Conservation (phyloP, 2,329 filamentous ascomycete species). For the Calonectria henricotiae region DNA sequence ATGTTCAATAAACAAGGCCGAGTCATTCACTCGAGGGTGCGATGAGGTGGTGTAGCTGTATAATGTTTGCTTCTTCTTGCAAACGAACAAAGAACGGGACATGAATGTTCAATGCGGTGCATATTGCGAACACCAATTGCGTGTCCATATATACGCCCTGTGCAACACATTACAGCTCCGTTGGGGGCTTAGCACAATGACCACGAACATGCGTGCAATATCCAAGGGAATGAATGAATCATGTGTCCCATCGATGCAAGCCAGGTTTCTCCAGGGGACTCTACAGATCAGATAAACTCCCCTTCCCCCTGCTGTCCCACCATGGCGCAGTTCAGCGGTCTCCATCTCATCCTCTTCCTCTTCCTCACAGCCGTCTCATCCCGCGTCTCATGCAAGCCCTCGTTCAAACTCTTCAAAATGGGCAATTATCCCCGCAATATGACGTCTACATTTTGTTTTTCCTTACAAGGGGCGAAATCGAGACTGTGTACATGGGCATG, state of each 20-base stretch:
- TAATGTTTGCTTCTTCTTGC: conserved; percentile 5
- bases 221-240: too few relatives aligned
- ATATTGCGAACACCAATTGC: neutral
- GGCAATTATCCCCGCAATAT: neutral
- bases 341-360: too few relatives aligned
- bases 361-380: neutral
- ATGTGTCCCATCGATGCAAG: too few relatives aligned
- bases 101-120: neutral
- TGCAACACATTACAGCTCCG: neutral
- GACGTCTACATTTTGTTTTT: neutral
- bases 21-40: neutral
- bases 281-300: too few relatives aligned
- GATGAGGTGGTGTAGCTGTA: neutral
- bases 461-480: neutral
- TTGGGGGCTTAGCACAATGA: neutral
- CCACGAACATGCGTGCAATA: neutral
- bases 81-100: neutral
- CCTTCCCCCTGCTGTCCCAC: too few relatives aligned
- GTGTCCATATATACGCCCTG: neutral
- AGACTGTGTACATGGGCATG: conserved; percentile 2
- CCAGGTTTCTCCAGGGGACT: too few relatives aligned
- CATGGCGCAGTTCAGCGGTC: too few relatives aligned
- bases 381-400: neutral
- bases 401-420: neutral
- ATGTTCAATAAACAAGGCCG: neutral